Conservation (phyloP, 108 stramenopile genomes). For the Aureococcus anophagefferens region DNA sequence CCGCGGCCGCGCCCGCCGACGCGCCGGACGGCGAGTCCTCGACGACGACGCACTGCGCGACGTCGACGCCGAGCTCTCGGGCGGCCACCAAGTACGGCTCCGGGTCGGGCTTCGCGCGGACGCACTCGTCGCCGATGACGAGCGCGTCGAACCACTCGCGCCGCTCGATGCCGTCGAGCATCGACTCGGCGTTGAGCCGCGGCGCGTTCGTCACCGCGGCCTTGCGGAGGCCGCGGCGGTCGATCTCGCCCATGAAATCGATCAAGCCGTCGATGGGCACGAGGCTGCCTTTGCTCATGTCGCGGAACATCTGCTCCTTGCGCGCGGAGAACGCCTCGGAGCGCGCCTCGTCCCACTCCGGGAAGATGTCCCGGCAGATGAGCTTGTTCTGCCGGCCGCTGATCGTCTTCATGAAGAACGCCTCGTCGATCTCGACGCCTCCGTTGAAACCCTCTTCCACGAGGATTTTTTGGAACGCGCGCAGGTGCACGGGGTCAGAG, state of each 20-base stretch:
- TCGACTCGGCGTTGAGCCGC: slow-evolving; percentile 23
- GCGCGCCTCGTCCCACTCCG: slow-evolving; percentile 10
- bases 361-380: slow-evolving; percentile 20
- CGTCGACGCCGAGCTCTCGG: slow-evolving; percentile 3
- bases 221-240: not conserved
- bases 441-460: slow-evolving; percentile 21
- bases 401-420: slow-evolving; percentile 18
- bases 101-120: slow-evolving; percentile 18
- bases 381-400: slow-evolving; percentile 14
- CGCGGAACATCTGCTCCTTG: slow-evolving; percentile 20
- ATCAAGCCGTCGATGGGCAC: no score
- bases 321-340: slow-evolving; percentile 8
- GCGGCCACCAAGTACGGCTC: slow-evolving; percentile 22
- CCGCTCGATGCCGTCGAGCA: slow-evolving; percentile 16
- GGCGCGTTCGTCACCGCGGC: slow-evolving; percentile 30
- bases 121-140: slow-evolving; percentile 30
- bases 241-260: slow-evolving; percentile 19
- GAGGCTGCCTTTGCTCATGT: no score
- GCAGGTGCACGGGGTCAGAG: slow-evolving; percentile 18
- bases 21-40: slow-evolving; percentile 34
- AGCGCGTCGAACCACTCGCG: slow-evolving; percentile 1
- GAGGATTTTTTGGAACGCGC: slow-evolving; percentile 24
- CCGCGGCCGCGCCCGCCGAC: slow-evolving; percentile 23
- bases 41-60: slow-evolving; percentile 16
- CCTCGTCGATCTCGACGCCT: slow-evolving; percentile 15